Evolutionary conservation across 2,329 filamentous ascomycete genomes (phyloP).

Genomic region (Pestalotiopsis sp.): DNA sequence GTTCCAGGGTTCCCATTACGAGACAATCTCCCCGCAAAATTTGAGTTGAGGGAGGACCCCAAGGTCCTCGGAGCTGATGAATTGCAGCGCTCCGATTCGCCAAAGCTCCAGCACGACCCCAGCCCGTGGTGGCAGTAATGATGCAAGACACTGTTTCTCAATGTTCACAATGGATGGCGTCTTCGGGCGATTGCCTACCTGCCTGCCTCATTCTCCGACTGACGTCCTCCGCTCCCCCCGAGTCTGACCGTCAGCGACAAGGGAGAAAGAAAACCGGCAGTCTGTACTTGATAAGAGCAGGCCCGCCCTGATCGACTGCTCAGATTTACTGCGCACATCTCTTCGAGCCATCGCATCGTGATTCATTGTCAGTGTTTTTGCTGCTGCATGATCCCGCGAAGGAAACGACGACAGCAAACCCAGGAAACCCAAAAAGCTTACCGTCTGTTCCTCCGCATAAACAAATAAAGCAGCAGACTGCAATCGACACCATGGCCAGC

Average conservation of each 20-base stretch:
- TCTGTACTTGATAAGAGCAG: neutral
- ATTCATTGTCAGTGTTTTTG: neutral
- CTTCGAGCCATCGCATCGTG: neutral
- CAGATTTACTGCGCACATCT: slow-evolving; percentile 17
- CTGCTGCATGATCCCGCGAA: neutral
- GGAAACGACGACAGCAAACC: neutral
- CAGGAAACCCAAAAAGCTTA: neutral
- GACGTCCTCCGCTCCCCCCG: slow-evolving; percentile 9
- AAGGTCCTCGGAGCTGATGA: slow-evolving; percentile 23
- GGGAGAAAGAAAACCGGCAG: neutral
- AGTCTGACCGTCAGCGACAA: neutral
- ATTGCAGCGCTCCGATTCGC: slow-evolving; percentile 26
- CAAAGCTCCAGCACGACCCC: slow-evolving; percentile 17
- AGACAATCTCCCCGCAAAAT: neutral
- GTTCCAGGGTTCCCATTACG: slow-evolving; percentile 2
- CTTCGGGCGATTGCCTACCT: slow-evolving; percentile 14
- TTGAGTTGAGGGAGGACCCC: neutral
- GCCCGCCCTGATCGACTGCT: neutral
- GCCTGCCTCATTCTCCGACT: neutral
- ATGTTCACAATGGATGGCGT: slow-evolving; percentile 30
- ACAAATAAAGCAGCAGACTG: neutral
- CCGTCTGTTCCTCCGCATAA: neutral
- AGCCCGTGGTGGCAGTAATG: slow-evolving; percentile 12
- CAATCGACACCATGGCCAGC: slow-evolving; percentile 61
- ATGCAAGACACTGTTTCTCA: slow-evolving; percentile 18